Conservation (phyloP, 495 filamentous ascomycete genomes). For the Tuber borchii region DNA sequence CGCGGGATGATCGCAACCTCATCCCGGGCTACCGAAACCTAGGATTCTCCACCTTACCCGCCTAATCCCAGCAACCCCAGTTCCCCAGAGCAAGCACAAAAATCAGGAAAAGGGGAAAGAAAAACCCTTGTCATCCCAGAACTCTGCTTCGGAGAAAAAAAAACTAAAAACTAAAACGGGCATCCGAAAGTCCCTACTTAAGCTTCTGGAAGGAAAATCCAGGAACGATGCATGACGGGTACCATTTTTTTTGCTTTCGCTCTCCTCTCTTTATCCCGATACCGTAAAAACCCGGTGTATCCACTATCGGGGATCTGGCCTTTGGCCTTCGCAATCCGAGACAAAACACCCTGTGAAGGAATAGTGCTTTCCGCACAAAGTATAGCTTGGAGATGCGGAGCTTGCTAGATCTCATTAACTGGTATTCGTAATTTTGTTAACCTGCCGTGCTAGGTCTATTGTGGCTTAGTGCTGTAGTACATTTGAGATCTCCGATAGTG, state of each 20-base stretch:
- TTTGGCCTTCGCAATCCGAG: too few species aligned
- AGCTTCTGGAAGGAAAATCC: not conserved
- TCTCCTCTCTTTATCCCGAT: not conserved
- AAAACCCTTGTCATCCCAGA: slow-evolving; percentile 2
- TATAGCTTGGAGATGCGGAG: too few species aligned
- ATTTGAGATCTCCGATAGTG: too few species aligned
- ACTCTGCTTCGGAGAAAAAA: not conserved
- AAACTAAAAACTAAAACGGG: not conserved
- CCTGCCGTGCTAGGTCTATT: too few species aligned
- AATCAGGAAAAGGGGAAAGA: not conserved
- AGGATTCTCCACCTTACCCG: slow-evolving; percentile 2
- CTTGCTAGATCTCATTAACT: too few species aligned
- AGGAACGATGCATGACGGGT: not conserved
- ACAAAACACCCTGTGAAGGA: too few species aligned
- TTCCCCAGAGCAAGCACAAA: not conserved
- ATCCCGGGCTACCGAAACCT: not conserved
- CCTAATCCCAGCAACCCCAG: not conserved
- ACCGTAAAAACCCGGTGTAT: too few species aligned
- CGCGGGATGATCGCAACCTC: not conserved
- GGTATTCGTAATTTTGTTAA: too few species aligned
- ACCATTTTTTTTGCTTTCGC: not conserved
- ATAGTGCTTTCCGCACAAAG: too few species aligned
- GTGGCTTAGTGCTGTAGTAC: too few species aligned
- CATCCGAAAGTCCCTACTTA: not conserved
- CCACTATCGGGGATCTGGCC: too few species aligned